phyloP scores from a whole-genome alignment of 345 rosid species.

The Tarenaya hassleriana region DNA sequence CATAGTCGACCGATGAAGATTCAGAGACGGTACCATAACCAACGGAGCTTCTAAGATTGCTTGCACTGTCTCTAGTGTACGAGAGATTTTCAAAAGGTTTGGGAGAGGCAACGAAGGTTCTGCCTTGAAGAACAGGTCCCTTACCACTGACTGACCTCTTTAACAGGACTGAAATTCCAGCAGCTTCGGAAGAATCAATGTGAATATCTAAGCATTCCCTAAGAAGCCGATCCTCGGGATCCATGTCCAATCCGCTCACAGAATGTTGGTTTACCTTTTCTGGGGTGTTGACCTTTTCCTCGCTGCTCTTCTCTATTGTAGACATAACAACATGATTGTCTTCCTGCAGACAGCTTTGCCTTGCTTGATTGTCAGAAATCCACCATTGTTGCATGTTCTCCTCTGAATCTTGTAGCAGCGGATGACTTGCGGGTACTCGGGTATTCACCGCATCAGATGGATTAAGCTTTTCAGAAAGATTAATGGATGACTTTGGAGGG shows the following conservation, averaged over 20 bases:
- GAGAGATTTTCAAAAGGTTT: conserved; percentile 63
- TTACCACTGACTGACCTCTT: conserved; percentile 75
- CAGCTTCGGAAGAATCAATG: conserved; percentile 42
- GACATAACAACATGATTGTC: conserved; percentile 29
- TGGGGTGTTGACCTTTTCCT: conserved; percentile 28
- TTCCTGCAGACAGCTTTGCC: conserved; percentile 26
- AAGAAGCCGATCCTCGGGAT: conserved; percentile 26
- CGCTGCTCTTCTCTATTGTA: conserved; percentile 35
- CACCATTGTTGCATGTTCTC: conserved; percentile 30
- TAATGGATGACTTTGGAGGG: conserved; percentile 19
- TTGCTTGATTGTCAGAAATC: conserved; percentile 30
- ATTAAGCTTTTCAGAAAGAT: conserved; percentile 29
- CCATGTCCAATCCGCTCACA: conserved; percentile 26
- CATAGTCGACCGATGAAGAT: conserved; percentile 75
- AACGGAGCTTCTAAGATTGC: conserved; percentile 74
- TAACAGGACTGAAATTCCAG: conserved; percentile 64
- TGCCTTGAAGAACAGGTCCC: conserved; percentile 60
- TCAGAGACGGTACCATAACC: conserved; percentile 69
- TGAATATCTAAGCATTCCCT: conserved; percentile 28
- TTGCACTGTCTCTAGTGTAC: conserved; percentile 54
- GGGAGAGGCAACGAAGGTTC: conserved; percentile 53
- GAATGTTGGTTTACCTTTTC: conserved; percentile 39
- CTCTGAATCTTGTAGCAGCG: conserved; percentile 26
- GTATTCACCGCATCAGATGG: conserved; percentile 29
- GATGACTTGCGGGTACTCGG: conserved; percentile 22